Conservation (phyloP, 2,329 filamentous ascomycete genomes). For the Aaosphaeria pasadenensis region DNA sequence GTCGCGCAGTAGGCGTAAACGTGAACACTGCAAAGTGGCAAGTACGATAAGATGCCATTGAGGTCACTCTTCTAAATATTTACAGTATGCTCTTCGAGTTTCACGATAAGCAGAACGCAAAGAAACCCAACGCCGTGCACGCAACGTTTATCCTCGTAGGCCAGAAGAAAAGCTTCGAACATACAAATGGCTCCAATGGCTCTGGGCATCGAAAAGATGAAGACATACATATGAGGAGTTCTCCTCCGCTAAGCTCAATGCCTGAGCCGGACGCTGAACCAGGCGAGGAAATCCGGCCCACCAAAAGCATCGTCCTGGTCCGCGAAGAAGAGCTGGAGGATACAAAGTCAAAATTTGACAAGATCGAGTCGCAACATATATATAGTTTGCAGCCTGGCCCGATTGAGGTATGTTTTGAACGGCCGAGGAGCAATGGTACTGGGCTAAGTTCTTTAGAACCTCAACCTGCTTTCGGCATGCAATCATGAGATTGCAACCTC, state of each 20-base stretch:
- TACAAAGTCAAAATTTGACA: conserved; percentile 64
- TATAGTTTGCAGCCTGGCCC: conserved; percentile 77
- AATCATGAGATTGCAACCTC: conserved; percentile 61
- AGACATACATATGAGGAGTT: conserved; percentile 65
- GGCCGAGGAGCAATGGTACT: conserved; percentile 15
- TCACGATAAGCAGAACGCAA: conserved; percentile 71
- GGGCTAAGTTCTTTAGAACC: conserved; percentile 46
- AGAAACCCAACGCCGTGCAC: conserved; percentile 71
- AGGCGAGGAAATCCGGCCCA: conserved; percentile 48
- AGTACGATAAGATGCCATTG: conserved; percentile 21
- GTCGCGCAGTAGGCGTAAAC: conserved; percentile 78
- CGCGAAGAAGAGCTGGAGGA: conserved; percentile 71
- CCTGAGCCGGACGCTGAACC: conserved; percentile 43
- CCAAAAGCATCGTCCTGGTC: conserved; percentile 63
- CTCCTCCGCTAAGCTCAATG: conserved; percentile 65
- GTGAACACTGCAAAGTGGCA: conserved; percentile 88
- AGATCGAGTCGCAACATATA: conserved; percentile 76
- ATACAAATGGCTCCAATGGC: conserved; percentile 32
- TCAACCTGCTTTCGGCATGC: conserved; percentile 69
- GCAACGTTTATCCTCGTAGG: conserved; percentile 91
- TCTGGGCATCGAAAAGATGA: conserved; percentile 53
- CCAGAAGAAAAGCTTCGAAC: conserved; percentile 45
- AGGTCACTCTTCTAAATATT: conserved; percentile 13
- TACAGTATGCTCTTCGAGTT: conserved; percentile 83
- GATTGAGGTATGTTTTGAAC: conserved; percentile 59